These are phyloP conservation scores for Chamaecrista fasciculata DNA, from an alignment of 306 rosid genomes.

Conservation along the genomic window DNA sequence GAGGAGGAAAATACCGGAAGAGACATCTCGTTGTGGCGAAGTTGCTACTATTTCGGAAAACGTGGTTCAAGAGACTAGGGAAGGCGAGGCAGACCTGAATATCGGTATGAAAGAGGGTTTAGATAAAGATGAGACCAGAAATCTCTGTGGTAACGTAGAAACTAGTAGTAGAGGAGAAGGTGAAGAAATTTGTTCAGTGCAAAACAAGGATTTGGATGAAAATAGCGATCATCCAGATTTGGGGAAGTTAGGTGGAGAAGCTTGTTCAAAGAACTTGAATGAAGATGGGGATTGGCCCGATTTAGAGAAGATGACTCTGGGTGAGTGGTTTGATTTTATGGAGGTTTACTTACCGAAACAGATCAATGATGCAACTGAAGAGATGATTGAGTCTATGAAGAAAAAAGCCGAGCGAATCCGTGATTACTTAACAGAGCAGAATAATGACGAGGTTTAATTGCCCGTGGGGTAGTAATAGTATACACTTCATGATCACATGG, in stretches of 20 bases:
- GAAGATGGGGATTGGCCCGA: conserved; percentile 36
- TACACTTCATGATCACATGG: background rate
- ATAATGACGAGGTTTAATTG: conserved; percentile 35
- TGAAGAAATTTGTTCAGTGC: too few species aligned
- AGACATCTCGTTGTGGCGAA: conserved; percentile 5
- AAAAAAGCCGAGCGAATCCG: conserved; percentile 53
- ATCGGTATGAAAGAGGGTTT: conserved; percentile 42
- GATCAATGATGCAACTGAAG: conserved; percentile 59
- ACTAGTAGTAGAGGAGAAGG: conserved; percentile 10
- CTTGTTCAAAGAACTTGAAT: conserved; percentile 4
- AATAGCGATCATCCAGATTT: too few species aligned
- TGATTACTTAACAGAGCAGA: conserved; percentile 43
- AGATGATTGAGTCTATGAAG: conserved; percentile 52
- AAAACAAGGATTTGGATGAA: too few species aligned
- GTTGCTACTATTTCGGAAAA: conserved; percentile 21
- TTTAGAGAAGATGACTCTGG: conserved; percentile 64
- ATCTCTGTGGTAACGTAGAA: conserved; percentile 10
- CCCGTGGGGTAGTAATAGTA: background rate
- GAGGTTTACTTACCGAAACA: conserved; percentile 62
- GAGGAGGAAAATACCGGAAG: conserved; percentile 35
- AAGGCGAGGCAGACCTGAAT: background rate
- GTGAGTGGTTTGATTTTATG: conserved; percentile 75
- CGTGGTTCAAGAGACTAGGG: background rate
- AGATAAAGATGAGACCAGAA: conserved; percentile 16
- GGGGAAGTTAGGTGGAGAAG: conserved; percentile 17